Base-by-base conservation (phyloP, 306 rosid genomes). In the Arachis stenosperma region DNA sequence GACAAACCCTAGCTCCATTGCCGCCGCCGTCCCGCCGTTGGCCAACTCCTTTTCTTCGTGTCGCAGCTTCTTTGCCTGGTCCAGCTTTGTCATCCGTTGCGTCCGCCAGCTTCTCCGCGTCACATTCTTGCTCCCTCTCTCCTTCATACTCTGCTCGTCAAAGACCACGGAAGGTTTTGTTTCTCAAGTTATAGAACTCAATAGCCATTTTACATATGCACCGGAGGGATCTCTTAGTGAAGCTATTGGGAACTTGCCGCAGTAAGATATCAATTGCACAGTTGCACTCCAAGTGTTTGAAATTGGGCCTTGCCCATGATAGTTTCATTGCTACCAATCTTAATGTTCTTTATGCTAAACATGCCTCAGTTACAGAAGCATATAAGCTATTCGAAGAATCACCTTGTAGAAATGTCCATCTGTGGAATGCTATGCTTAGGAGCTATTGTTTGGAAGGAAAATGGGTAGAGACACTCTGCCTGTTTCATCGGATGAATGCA, bases 301-400 rank as follows among this genome's bases (percentile, higher is more conserved):
- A 86, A 86, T 9, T 59, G 8, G 91, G 96, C 33, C 78, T 89
- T 57, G 42, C 74, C 39, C 71, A 84, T 13, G 91, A 88, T 65
- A 80, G 89, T 57, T 87, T 84, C 79, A 78, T 90, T 57, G 96
- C 82, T 48, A 82, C 97, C 61, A 93, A 87, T 65, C 90, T 93
- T 77, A 80, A 15, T 50, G 71, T 67, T 6, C 50, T 84, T 6
- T 86, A 84, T 72, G 71, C 81, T 1, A 88, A 71, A 59, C 72
- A 86, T 69, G 78, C 75, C 6, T 83, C 90, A 15, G 69, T 84
- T 9, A 59, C 1, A 29, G 58, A 76, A 33, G 97, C 89, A 10
- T 86, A 86, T 12, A 75, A 79, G 65, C 57, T 89, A 81, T 87
- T 91, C 43, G 89, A 86, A 9, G 97, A 89, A 86, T 82, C 85